Conservation (phyloP, 495 filamentous ascomycete genomes). For the Trichoderma gamsii region DNA sequence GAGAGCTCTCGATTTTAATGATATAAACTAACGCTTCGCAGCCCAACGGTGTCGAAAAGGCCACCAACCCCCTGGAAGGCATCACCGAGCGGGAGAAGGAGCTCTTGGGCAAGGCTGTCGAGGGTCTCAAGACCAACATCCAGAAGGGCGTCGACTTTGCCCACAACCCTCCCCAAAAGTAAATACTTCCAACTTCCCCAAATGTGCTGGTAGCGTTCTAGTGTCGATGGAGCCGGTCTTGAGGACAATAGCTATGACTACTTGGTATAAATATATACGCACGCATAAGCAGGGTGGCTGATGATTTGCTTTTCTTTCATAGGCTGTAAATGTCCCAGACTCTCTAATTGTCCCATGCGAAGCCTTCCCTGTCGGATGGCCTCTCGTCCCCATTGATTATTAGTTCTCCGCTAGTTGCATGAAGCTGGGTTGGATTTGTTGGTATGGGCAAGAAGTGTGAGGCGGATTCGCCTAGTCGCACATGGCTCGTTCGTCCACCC, state of each 20-base stretch:
- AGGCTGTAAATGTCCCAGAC: conserved; percentile 32
- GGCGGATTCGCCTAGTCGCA: neutral
- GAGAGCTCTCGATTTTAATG: neutral
- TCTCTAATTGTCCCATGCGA: neutral
- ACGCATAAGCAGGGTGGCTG: conserved; percentile 28
- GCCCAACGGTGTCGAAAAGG: conserved; percentile 78
- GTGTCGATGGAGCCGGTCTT: conserved; percentile 12
- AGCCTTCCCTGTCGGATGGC: neutral
- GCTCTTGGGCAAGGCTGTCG: conserved; percentile 66
- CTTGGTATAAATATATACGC: conserved; percentile 12
- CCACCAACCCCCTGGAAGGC: conserved; percentile 64
- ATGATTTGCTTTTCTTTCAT: conserved; percentile 26
- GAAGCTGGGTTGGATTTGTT: neutral
- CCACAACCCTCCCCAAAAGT: conserved; percentile 70
- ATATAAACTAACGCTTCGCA: conserved; percentile 38
- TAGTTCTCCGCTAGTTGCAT: neutral
- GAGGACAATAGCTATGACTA: conserved; percentile 12
- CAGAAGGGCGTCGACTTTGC: conserved; percentile 84
- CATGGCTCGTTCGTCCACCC: neutral
- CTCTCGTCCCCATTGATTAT: neutral
- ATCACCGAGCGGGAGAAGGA: conserved; percentile 79
- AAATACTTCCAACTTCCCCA: conserved; percentile 40
- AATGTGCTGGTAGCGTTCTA: conserved; percentile 2
- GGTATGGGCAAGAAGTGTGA: neutral
- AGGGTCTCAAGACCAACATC: conserved; percentile 85